Base-by-base conservation (phyloP, 345 rosid species). In the Camelina sativa region DNA sequence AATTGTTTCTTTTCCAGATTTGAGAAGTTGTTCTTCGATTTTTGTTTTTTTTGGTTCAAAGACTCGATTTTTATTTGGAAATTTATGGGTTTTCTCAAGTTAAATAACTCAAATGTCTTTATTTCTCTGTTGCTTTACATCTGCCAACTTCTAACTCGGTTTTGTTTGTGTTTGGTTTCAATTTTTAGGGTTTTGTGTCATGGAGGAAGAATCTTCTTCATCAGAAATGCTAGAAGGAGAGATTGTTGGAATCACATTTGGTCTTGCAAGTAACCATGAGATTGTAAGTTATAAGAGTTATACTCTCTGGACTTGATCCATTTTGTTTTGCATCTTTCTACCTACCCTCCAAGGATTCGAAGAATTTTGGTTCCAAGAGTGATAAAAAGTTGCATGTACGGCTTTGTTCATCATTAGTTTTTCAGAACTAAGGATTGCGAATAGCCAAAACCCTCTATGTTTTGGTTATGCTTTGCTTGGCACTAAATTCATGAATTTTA, bases 161-260 rank as follows among this genome's bases (percentile, higher is more conserved):
- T 2, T 41, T 4, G 38, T 7, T 67, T 47, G 35, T 68, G 60
- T 58, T 2, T 59, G 67, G 52, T 59, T 61, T 67, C 25, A 4
- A 12, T 20, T 60, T 53, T 16, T 62, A 70, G 70, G 71, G 30
- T 28, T 65, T 55, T 53, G 63, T 25, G n/a, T 37, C 54, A 86
- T 91, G 92, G 96, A 88, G 72, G 91, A 82, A 64, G 77, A 74
- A 35, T 28, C 37, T 6, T 30, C 76, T 67, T 73, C 84, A 25
- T 32, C 85, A 8, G 71, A 75, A 10, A 19, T 81, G 65, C 78
- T 84, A 5, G 93, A 89, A 13, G 97, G 84, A 15, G 91, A 94
- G 76, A 79, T 94, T 60, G 73, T 83, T 19, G 92, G 93, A 28
- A 86, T 92, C 62, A 69, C 46, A 72, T 95, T 95, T 79, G 88